phyloP scores from a whole-genome alignment of 2,329 filamentous ascomycete genomes.

The Trichoderma afroharzianum region DNA sequence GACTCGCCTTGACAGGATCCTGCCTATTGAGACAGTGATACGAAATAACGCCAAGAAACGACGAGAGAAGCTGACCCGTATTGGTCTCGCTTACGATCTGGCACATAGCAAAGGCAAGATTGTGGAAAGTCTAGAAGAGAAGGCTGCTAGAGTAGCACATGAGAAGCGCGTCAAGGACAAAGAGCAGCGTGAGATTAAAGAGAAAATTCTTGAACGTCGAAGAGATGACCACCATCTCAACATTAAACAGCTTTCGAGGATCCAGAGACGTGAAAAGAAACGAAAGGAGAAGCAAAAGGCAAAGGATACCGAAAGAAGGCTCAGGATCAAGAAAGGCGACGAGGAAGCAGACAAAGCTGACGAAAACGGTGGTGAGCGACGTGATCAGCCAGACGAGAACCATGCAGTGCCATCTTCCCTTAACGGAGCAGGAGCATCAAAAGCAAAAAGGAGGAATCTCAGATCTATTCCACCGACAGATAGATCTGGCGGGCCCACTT shows the following conservation, averaged over 20 bases:
- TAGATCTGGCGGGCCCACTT: not conserved
- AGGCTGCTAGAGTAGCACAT: conserved; percentile 43
- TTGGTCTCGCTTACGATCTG: conserved; percentile 68
- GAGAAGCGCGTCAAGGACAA: conserved; percentile 42
- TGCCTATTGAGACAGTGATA: conserved; percentile 63
- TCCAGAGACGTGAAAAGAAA: conserved; percentile 36
- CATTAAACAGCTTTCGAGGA: conserved; percentile 36
- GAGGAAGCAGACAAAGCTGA: not conserved
- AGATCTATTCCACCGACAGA: conserved; percentile 4
- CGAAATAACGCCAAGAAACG: conserved; percentile 57
- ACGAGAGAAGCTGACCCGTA: conserved; percentile 68
- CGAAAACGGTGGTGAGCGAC: conserved; percentile 13
- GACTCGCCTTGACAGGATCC: conserved; percentile 48
- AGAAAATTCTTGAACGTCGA: conserved; percentile 42
- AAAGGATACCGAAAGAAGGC: conserved; percentile 57
- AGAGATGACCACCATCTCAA: conserved; percentile 36
- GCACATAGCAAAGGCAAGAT: conserved; percentile 62
- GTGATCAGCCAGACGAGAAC: conserved; percentile 17
- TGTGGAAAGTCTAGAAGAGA: conserved; percentile 47
- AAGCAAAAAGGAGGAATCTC: conserved; percentile 20
- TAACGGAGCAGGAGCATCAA: conserved; percentile 10
- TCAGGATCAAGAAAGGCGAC: not conserved
- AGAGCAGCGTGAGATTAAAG: conserved; percentile 33
- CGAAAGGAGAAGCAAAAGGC: conserved; percentile 82
- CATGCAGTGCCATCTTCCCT: conserved; percentile 11